phyloP scores from a whole-genome alignment of 1,139 yeast species.

The Geotrichum bryndzae region DNA sequence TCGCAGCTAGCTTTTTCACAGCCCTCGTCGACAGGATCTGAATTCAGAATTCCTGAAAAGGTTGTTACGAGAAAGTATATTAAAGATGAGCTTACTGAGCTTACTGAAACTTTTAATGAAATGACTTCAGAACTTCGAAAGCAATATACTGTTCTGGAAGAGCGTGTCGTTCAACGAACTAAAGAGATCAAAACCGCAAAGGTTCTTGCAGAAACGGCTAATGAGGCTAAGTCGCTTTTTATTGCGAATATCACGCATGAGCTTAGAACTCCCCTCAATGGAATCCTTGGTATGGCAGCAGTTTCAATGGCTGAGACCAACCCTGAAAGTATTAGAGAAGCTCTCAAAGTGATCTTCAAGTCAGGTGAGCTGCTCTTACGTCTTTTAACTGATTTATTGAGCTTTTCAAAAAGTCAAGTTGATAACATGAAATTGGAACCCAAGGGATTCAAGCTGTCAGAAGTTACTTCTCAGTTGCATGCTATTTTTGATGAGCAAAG shows the following conservation, averaged over 20 bases:
- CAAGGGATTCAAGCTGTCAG: constrained; percentile 63
- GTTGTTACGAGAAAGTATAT: constrained; percentile 35
- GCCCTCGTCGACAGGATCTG: constrained; percentile 3
- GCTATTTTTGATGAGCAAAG: constrained; percentile 87
- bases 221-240: constrained; percentile 87
- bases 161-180: constrained; percentile 78
- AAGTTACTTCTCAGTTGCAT: constrained; percentile 74
- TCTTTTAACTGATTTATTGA: constrained; percentile 76
- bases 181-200: constrained; percentile 63
- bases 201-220: constrained; percentile 53
- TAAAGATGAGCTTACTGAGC: constrained; percentile 81
- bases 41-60: constrained; percentile 31
- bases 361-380: constrained; percentile 82
- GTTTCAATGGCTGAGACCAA: constrained; percentile 85
- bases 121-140: constrained; percentile 87
- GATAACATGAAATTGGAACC: constrained; percentile 75
- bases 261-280: constrained; percentile 84
- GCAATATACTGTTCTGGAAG: constrained; percentile 81
- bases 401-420: constrained; percentile 73
- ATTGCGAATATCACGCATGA: constrained; percentile 94
- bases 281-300: constrained; percentile 89
- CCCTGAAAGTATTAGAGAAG: constrained; percentile 58
- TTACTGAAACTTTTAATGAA: constrained; percentile 84
- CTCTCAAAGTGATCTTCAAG: constrained; percentile 69
- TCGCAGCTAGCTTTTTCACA: constrained; percentile 7